Percentiles rank a stretch among this genome's conserved stretches.
Conservation (phyloP, 495 filamentous ascomycete species). For the Penicillium roqueforti region DNA sequence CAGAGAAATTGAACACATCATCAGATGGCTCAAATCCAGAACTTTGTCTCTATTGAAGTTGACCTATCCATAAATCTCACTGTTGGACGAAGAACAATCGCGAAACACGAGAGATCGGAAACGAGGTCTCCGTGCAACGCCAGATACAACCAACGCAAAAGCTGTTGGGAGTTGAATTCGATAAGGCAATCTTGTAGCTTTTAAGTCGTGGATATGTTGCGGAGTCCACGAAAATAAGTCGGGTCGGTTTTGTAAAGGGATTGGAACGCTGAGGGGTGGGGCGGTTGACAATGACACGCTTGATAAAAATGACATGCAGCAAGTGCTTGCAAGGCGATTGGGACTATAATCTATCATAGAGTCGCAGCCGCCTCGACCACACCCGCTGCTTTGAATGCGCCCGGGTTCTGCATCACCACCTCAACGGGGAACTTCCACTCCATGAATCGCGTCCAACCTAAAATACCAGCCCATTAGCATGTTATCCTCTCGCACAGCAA, state of each 20-base stretch:
- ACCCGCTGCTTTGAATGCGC: constrained; percentile 62
- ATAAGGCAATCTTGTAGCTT: not conserved
- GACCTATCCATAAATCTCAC: not conserved
- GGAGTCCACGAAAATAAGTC: constrained; percentile 1
- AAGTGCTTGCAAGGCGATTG: not conserved
- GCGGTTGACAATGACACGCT: not conserved
- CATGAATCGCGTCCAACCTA: constrained; percentile 73
- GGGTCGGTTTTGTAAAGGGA: not conserved
- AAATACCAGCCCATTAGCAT: not conserved
- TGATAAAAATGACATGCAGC: not conserved
- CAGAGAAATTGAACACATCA: constrained; percentile 1
- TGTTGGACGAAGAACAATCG: not conserved
- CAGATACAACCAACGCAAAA: not conserved
- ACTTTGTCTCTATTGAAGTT: constrained; percentile 4
- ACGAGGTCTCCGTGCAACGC: not conserved
- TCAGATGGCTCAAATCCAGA: not conserved
- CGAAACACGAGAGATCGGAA: not conserved
- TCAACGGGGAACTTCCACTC: constrained; percentile 74
- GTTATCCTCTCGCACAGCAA: not conserved
- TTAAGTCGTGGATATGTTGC: not conserved
- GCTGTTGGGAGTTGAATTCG: not conserved
- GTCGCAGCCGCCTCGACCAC: constrained; percentile 65
- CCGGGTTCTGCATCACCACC: constrained; percentile 52
- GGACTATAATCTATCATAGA: constrained; percentile 44
- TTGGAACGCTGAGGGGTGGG: not conserved